Evolutionary conservation across 768 basidiomycete genomes (phyloP), one percentile per base, ranked within the genome.

Genomic region (Boletus reticuloceps): DNA sequence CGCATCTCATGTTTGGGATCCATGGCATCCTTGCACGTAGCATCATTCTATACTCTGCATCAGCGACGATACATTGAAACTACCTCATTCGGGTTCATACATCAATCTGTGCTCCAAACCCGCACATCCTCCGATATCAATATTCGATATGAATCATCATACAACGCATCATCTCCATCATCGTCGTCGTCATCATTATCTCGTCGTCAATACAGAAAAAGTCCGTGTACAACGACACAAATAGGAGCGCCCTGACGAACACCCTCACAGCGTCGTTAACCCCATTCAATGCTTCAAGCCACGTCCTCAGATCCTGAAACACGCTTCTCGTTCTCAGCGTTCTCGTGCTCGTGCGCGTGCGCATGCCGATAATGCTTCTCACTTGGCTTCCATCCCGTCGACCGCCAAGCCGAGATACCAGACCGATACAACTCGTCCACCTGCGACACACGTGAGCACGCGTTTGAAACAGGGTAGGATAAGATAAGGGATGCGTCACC

Each of bases 341-440:
- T 31, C 29, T 38, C 41, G 27, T 29, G 1, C 25, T 58, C 46
- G 4, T 42, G 44, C 16, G 39, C 56, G n/a, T 36, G 34, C 34
- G 54, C 48, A 16, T 54, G 59, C 46, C 71, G 69, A 48, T 66
- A 58, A 50, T 74, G 69, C 51, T 82, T 79, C 45, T 69, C 51
- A 73, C 70, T 67, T 0, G 85, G 85, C 52, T 64, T 80, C 86
- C 87, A 91, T 2, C 59, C 61, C 1, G 77, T 59, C 0, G 86
- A 86, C 36, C 79, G 71, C 88, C 89, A 90, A 4, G 88, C 85
- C 46, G 78, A 77, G 52, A 87, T 72, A 7, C 79, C 78, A n/a
- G 85, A 75, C 47, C 84, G 79, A 61, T 89, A 89, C 75, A 90
- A 67, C 69, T 88, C 86, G 65, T 90, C 88, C 57, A 89, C 84